Base-by-base conservation (phyloP, 176 grass and related monocot genomes). In the Oryza officinalis region DNA sequence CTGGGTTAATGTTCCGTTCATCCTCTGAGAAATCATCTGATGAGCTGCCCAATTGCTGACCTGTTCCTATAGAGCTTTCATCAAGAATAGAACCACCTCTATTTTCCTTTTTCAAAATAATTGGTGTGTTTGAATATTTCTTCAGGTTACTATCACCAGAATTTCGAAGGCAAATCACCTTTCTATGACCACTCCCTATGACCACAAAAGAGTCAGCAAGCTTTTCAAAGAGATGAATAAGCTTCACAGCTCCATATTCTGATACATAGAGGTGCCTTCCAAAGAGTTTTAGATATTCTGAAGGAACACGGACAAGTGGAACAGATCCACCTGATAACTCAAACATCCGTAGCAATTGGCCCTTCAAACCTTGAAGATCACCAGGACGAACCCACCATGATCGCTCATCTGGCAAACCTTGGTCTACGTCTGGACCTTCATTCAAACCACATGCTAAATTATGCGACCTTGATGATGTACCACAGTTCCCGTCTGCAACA, bases 21-120 rank as follows among this genome's bases (percentile, higher is more conserved):
- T 93, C 88, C 38, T 96, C 94, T 64, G 90, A 96, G 66, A 87
- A 80, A 18, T 96, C 94, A 72, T 95, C 93, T 82, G 89, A 93
- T 69, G 91, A 95, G 49, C 87, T 88, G 52, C 74, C 91, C 81
- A 77, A 38, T 76, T 89, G 89, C 72, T 90, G 84, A 44, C 83
- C 81, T 64, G 81, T 35, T 72, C 74, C 64, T 30, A 49, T 72
- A 11, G 73, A 40, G 27, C 72, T 78, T 73, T 87, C 90, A 43
- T 84, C 87, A 27, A 83, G 25, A 27, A 65, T 74, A 85, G 63
- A 52, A 81, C 37, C 85, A 31, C 75, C 87, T 30, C 87, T 98
- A 44, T 85, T 93, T 57, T 92, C 91, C 67, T 88, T 91, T 81
- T 79, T 93, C 83, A 92, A 81, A 85, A 92, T 91, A 31, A 86